Evolutionary conservation across 169 alveolate species (phyloP).

Genomic region (Fabrea salina): DNA sequence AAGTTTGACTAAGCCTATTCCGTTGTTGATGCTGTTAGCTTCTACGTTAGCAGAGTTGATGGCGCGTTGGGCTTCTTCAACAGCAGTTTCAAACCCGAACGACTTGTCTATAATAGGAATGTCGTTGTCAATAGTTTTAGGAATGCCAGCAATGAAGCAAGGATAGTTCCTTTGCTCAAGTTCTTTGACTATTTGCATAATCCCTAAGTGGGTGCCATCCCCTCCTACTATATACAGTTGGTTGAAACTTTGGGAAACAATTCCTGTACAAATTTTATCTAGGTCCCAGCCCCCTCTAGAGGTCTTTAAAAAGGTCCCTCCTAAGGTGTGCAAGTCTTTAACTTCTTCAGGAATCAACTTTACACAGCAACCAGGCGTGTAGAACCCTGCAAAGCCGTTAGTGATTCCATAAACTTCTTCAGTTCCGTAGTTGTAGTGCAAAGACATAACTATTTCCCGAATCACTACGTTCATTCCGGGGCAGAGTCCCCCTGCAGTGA

Average conservation of each 20-base stretch:
- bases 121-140: conserved; percentile 91
- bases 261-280: conserved; percentile 57
- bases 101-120: conserved; percentile 86
- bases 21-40: conserved; percentile 81
- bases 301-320: conserved; percentile 83
- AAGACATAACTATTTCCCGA: conserved; percentile 60
- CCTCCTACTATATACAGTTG: conserved; percentile 82
- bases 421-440: conserved; percentile 78
- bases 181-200: conserved; percentile 54
- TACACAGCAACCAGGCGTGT: conserved; percentile 50
- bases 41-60: conserved; percentile 83
- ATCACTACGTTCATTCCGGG: conserved; percentile 84
- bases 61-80: conserved; percentile 75
- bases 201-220: conserved; percentile 90
- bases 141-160: conserved; percentile 83
- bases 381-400: conserved; percentile 84
- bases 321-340: conserved; percentile 69
- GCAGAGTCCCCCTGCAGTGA: conserved; percentile 88
- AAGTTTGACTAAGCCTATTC: conserved; percentile 86
- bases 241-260: conserved; percentile 61
- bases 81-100: conserved; percentile 86
- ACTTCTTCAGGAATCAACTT: conserved; percentile 66
- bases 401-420: conserved; percentile 72
- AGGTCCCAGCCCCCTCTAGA: conserved; percentile 79
- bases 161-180: conserved; percentile 48